Conservation (phyloP, 179 eudicot species). For the Heliamphora pulchella region DNA sequence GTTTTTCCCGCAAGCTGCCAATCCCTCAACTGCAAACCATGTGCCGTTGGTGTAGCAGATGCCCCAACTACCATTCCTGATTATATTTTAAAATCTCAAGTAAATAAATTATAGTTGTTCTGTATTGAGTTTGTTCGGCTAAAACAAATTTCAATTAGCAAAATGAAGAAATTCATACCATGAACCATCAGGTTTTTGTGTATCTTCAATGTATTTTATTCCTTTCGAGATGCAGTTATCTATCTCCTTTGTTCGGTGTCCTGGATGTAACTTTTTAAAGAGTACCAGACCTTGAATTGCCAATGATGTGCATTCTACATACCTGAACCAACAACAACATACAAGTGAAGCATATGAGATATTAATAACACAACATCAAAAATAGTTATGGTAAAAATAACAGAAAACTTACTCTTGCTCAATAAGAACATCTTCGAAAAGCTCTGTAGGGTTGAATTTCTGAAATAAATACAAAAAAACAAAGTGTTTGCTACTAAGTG, state of each 20-base stretch:
- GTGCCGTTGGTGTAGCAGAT: slow-evolving; percentile 81
- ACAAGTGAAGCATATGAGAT: background rate
- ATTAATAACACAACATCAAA: background rate
- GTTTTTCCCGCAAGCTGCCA: slow-evolving; percentile 49
- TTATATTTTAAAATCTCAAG: no score
- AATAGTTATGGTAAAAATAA: background rate
- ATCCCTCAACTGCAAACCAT: slow-evolving; percentile 66
- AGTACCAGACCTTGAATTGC: slow-evolving; percentile 43
- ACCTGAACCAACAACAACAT: slow-evolving; percentile 19
- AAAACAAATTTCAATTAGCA: background rate
- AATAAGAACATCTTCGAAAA: slow-evolving; percentile 35
- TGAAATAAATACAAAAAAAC: slow-evolving; percentile 9
- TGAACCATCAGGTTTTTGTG: slow-evolving; percentile 36
- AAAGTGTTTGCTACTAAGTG: no score
- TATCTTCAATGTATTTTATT: slow-evolving; percentile 24
- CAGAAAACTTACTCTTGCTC: slow-evolving; percentile 36
- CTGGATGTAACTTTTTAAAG: slow-evolving; percentile 44
- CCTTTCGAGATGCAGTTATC: slow-evolving; percentile 25
- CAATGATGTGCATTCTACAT: slow-evolving; percentile 71
- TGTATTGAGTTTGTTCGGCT: no score
- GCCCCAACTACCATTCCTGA: slow-evolving; percentile 81
- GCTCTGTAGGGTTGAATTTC: slow-evolving; percentile 43
- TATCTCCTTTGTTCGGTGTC: slow-evolving; percentile 30
- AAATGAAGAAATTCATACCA: slow-evolving; percentile 21
- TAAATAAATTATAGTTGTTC: no score